Conservation (phyloP, 805 yeast species). For the Saturnispora quitensis region DNA sequence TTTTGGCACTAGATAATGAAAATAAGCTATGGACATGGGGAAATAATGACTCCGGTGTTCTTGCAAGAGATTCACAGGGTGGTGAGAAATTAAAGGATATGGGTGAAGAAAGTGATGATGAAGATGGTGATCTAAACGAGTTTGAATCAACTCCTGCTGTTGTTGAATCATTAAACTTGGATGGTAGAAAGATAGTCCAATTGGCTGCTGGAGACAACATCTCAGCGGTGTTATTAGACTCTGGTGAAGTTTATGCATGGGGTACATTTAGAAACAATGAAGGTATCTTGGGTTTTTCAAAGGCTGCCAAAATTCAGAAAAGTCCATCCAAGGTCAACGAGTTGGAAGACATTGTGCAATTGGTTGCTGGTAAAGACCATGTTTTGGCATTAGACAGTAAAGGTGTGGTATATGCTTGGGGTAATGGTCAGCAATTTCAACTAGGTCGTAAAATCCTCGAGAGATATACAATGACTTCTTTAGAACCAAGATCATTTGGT, state of each 20-base stretch:
- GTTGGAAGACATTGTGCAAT: constrained; percentile 62
- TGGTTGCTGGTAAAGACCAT: constrained; percentile 93
- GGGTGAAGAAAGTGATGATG: constrained; percentile 56
- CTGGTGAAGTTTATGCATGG: constrained; percentile 94
- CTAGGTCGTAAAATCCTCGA: constrained; percentile 80
- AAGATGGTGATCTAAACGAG: constrained; percentile 81
- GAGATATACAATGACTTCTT: constrained; percentile 61
- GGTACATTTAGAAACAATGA: constrained; percentile 94
- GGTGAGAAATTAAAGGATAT: constrained; percentile 60
- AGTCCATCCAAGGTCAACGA: constrained; percentile 56
- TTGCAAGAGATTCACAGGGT: constrained; percentile 76
- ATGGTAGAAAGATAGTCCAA: constrained; percentile 47
- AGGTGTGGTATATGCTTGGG: constrained; percentile 95
- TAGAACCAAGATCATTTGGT: constrained; percentile 80
- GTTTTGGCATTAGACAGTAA: constrained; percentile 70
- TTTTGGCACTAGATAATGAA: constrained; percentile 66
- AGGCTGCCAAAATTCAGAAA: constrained; percentile 51
- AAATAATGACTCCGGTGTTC: constrained; percentile 81
- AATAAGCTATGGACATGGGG: constrained; percentile 98
- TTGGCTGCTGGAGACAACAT: constrained; percentile 88
- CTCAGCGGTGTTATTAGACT: constrained; percentile 67
- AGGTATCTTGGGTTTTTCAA: constrained; percentile 78
- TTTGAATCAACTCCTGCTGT: constrained; percentile 80
- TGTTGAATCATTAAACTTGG: constrained; percentile 55
- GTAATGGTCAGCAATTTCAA: constrained; percentile 90